A percentile compares a stretch with the other conserved stretches of the same genome.
These are phyloP conservation scores for Nakazawaea ernobii DNA, from an alignment of 805 yeast genomes.

Conservation along the genomic window DNA sequence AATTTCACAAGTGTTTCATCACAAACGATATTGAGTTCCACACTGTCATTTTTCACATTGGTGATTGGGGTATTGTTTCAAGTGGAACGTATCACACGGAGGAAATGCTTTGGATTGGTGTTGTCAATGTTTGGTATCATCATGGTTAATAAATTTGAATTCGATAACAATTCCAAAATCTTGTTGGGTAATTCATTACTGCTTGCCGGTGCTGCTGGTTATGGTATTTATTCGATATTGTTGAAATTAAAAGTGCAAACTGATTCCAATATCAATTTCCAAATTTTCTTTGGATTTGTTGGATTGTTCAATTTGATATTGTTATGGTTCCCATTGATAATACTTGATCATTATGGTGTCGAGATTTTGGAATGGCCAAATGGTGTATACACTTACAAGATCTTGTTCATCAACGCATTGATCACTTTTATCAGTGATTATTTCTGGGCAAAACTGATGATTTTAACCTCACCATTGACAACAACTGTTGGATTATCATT, in stretches of 20 bases:
- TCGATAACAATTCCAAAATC: slow-evolving; percentile 23
- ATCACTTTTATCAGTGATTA: slow-evolving; percentile 85
- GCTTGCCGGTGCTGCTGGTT: slow-evolving; percentile 77
- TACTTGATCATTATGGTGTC: slow-evolving; percentile 56
- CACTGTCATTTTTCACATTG: slow-evolving; percentile 89
- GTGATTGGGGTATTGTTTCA: slow-evolving; percentile 69
- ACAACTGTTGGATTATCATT: slow-evolving; percentile 93
- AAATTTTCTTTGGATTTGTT: slow-evolving; percentile 89
- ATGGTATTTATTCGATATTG: slow-evolving; percentile 86
- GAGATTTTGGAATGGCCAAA: slow-evolving; percentile 75
- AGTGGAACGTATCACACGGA: slow-evolving; percentile 60
- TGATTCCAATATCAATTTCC: slow-evolving; percentile 77
- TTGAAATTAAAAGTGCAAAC: slow-evolving; percentile 67
- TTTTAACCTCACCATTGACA: slow-evolving; percentile 87
- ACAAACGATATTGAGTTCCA: slow-evolving; percentile 88
- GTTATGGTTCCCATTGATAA: slow-evolving; percentile 76
- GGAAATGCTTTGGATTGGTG: slow-evolving; percentile 64
- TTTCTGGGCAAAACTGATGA: slow-evolving; percentile 94
- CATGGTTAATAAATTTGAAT: slow-evolving; percentile 69
- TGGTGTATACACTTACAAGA: slow-evolving; percentile 38
- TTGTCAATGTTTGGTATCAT: slow-evolving; percentile 75
- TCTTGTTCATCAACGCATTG: slow-evolving; percentile 60
- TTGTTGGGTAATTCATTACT: slow-evolving; percentile 77
- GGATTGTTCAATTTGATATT: slow-evolving; percentile 73
- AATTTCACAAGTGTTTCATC: slow-evolving; percentile 89